Base-by-base conservation (phyloP, 2,329 filamentous ascomycete genomes). In the Shiraia sp. region DNA sequence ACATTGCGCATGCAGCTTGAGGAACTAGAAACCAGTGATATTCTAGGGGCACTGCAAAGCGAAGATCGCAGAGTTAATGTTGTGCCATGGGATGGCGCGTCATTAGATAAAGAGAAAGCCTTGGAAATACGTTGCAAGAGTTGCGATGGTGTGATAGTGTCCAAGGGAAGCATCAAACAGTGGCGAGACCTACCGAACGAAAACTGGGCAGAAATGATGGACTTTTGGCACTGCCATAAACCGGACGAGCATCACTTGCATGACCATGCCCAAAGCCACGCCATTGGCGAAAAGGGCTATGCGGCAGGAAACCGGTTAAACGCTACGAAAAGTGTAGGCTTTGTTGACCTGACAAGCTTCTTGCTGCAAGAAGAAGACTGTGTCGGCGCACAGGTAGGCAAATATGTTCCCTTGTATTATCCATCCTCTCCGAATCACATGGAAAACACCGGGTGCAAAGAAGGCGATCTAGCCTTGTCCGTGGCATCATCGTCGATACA, bases 181-280 rank as follows among this genome's bases (percentile, higher is more conserved):
- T 99, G 93, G 92, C 96, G 92, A 70, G 90, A 99, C 62, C 74
- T 99, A 13, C 93, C 93, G 0, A 96, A 90, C 62, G 90, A 95
- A 58, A 92, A 96, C 61, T 99, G 93, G 93, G 95, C 93, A 0
- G 93, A 99, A 72, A 95, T 99, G 91, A 99, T 99, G 93, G 95
- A 99, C 68, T 95, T 99, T 57, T 99, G 93, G 93, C 95, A 99
- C 70, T 99, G 93, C 62, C 93, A 99, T 69, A 97, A 97, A 70
- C 93, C 95, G 2, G 70, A 76, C 27, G 78, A 84, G 47, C 75
- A 83, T 40, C 75, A 83, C 43, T 72, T 82, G 44, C 75, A 82
- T 47, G 68, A 76, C 17, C 70, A 76, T 9, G 57, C 63, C n/a
- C 65, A 74, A 23, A 55, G 60, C 9, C 53, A 58, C 3, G 51